Conservation (phyloP, 495 filamentous ascomycete genomes). For the Xylaria bambusicola region DNA sequence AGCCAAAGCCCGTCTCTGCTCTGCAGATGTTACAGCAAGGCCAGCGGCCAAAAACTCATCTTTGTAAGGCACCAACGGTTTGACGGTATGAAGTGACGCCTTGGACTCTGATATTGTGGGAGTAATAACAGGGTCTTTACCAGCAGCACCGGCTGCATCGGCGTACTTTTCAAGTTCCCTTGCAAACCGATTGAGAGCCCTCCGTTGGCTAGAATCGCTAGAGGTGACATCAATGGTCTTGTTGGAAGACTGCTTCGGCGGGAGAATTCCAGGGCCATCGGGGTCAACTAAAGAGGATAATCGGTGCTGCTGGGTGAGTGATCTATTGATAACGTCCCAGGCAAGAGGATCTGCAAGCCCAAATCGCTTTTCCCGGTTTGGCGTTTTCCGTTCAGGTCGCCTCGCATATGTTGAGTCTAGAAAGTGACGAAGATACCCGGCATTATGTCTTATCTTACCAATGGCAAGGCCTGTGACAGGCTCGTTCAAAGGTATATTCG, state of each 20-base stretch:
- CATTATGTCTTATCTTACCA: not conserved
- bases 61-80: constrained; percentile 47
- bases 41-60: constrained; percentile 48
- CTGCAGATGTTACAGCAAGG: constrained; percentile 51
- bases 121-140: constrained; percentile 32
- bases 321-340: constrained; percentile 39
- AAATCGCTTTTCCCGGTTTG: constrained; percentile 26
- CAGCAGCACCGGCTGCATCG: constrained; percentile 26
- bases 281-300: constrained; percentile 34
- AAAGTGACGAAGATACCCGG: not conserved
- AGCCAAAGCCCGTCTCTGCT: constrained; percentile 34
- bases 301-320: constrained; percentile 39
- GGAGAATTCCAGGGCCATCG: constrained; percentile 9
- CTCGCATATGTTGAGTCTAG: not conserved
- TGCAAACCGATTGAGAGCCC: constrained; percentile 41
- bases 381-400: constrained; percentile 6
- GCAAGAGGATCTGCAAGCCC: constrained; percentile 34
- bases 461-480: not conserved
- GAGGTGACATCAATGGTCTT: constrained; percentile 18
- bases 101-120: constrained; percentile 33
- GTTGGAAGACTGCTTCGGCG: constrained; percentile 4
- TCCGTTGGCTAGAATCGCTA: constrained; percentile 41
- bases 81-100: constrained; percentile 45
- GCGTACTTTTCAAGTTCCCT: constrained; percentile 46
- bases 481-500: constrained; percentile 1